Evolutionary conservation across 164 flowering plant genomes (phyloP).

Genomic region (Cinnamomum micranthum): DNA sequence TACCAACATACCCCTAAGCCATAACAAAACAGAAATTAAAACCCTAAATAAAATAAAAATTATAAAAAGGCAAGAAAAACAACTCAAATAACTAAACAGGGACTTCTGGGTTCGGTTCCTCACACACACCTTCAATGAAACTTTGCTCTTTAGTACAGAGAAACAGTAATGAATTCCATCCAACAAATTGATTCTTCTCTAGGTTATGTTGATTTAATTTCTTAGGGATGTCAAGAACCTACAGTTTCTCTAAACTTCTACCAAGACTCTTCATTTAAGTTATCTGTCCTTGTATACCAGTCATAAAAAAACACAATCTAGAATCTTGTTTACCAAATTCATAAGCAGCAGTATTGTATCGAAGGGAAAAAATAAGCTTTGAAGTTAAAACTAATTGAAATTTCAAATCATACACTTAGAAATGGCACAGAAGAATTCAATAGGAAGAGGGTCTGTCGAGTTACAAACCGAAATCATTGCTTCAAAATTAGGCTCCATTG

Average conservation of each 20-base stretch:
- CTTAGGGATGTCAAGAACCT: background rate
- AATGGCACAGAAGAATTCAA: background rate
- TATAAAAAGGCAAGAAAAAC: no score
- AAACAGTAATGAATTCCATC: background rate
- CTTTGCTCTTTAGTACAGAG: background rate
- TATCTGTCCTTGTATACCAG: background rate
- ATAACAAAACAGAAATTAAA: background rate
- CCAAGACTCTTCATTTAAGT: background rate
- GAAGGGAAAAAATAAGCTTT: no score
- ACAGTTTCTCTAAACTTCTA: background rate
- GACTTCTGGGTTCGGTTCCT: no score
- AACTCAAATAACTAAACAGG: no score
- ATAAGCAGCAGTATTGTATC: no score
- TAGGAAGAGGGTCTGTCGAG: background rate
- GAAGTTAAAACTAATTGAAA: background rate
- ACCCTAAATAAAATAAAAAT: background rate
- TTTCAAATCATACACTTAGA: background rate
- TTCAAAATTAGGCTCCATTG: constrained; percentile 82
- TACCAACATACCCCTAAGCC: no score
- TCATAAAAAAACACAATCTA: no score
- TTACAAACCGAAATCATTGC: constrained; percentile 75
- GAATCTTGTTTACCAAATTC: no score
- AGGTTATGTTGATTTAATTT: background rate
- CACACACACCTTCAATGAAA: no score
- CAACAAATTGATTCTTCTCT: background rate